Conservation (phyloP, 1,284 basidiomycete species). For the Neolentinus lepideus region DNA sequence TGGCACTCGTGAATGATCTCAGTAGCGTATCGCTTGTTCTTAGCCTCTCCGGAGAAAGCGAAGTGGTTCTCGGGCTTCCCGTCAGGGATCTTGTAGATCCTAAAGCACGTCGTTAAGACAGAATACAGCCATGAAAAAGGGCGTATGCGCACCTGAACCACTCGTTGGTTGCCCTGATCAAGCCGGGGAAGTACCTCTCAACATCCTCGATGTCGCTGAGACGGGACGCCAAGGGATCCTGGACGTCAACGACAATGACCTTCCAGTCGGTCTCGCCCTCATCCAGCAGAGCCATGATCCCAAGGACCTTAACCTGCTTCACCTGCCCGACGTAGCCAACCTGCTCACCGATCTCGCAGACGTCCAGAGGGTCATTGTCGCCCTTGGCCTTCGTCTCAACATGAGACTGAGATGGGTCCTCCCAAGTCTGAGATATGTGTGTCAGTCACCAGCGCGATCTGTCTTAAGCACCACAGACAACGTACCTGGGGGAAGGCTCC, state of each 20-base stretch:
- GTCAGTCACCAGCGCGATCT: background rate
- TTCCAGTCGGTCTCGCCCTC: conserved; percentile 99
- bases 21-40: conserved; percentile 98
- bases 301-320: conserved; percentile 99
- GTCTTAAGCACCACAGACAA: conserved; percentile 7
- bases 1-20: conserved; percentile 99
- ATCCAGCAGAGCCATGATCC: conserved; percentile 98
- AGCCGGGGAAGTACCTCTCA: conserved; percentile 94
- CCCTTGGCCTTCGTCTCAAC: conserved; percentile 99
- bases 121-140: conserved; percentile 5
- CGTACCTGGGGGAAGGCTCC: conserved; percentile 91
- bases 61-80: conserved; percentile 99
- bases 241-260: conserved; percentile 95
- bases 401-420: conserved; percentile 85
- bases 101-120: conserved; percentile 19
- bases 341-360: conserved; percentile 99
- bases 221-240: conserved; percentile 93
- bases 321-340: conserved; percentile 97
- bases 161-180: conserved; percentile 95
- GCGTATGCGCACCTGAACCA: conserved; percentile 72
- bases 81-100: conserved; percentile 98
- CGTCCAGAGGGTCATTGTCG: conserved; percentile 99
- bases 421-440: conserved; percentile 77
- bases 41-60: conserved; percentile 99
- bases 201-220: conserved; percentile 99